These are phyloP conservation scores for Aspergillus versicolor DNA, from an alignment of 2,329 filamentous ascomycete genomes.

Conservation along the genomic window DNA sequence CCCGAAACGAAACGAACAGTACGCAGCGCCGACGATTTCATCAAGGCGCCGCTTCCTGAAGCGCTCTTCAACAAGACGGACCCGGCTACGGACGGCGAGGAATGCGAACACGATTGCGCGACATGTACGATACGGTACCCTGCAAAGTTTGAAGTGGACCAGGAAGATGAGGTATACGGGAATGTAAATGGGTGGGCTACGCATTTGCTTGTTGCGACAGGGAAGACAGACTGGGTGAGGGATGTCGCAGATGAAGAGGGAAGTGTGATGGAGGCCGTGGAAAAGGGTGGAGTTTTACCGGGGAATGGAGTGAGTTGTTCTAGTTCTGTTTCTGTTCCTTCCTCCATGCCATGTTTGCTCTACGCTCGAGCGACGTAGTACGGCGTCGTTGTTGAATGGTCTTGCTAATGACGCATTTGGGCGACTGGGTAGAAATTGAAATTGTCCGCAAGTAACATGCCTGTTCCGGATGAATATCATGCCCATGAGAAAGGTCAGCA, in stretches of 20 bases:
- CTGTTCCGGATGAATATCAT: constrained; percentile 67
- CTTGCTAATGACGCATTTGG: constrained; percentile 6
- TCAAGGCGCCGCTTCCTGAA: constrained; percentile 46
- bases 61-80: constrained; percentile 73
- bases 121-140: constrained; percentile 79
- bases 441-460: constrained; percentile 90
- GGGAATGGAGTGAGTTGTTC: constrained; percentile 41
- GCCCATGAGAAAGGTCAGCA: constrained; percentile 54
- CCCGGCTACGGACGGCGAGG: constrained; percentile 78
- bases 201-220: constrained; percentile 89
- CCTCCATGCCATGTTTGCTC: not conserved
- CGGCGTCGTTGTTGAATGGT: not conserved
- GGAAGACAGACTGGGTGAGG: constrained; percentile 90
- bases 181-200: constrained; percentile 83
- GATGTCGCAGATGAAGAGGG: constrained; percentile 86
- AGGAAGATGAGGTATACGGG: constrained; percentile 77
- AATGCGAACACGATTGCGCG: constrained; percentile 83
- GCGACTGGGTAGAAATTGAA: constrained; percentile 66
- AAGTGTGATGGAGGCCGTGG: constrained; percentile 77
- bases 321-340: not conserved
- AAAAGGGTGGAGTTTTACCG: constrained; percentile 41
- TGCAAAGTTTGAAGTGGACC: constrained; percentile 69
- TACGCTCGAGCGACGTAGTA: not conserved
- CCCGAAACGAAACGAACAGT: constrained; percentile 10
- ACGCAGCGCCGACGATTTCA: constrained; percentile 41